Evolutionary conservation across 2,329 filamentous ascomycete species (phyloP).

Genomic region (Aspergillus sp.): DNA sequence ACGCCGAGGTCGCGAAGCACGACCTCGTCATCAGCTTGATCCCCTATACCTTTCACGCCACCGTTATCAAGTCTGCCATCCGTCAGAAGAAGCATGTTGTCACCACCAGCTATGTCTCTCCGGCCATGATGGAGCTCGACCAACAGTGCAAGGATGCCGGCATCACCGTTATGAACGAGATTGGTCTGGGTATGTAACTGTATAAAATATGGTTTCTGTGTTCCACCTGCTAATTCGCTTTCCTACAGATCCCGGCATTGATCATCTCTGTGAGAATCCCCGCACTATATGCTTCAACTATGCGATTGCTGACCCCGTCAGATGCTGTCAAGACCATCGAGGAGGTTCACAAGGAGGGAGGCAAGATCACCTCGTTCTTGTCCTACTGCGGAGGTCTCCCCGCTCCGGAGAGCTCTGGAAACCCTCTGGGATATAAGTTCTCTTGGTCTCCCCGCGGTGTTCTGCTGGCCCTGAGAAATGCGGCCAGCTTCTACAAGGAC

Average conservation of each 20-base stretch:
- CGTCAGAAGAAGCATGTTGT: conserved; percentile 93
- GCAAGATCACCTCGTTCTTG: conserved; percentile 79
- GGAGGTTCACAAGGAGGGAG: conserved; percentile 79
- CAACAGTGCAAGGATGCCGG: conserved; percentile 80
- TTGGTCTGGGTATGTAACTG: conserved; percentile 56
- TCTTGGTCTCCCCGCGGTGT: conserved; percentile 80
- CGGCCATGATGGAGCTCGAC: conserved; percentile 88
- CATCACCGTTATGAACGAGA: conserved; percentile 98
- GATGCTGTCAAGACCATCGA: conserved; percentile 80
- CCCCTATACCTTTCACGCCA: conserved; percentile 85
- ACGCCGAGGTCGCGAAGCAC: conserved; percentile 70
- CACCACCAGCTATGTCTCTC: conserved; percentile 90
- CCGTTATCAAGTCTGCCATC: conserved; percentile 91
- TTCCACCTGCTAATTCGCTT: no score
- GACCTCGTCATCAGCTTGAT: conserved; percentile 81
- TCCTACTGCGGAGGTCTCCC: conserved; percentile 82
- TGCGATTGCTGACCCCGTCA: no score
- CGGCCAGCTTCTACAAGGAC: conserved; percentile 78
- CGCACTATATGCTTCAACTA: no score
- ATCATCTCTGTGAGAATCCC: conserved; percentile 47
- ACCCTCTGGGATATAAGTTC: conserved; percentile 93
- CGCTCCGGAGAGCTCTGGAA: conserved; percentile 73
- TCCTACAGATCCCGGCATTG: conserved; percentile 28
- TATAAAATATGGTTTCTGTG: no score
- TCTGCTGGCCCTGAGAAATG: conserved; percentile 79